Evolutionary conservation across 1,284 basidiomycete genomes (phyloP).

Genomic region (Moesziomyces sp.): DNA sequence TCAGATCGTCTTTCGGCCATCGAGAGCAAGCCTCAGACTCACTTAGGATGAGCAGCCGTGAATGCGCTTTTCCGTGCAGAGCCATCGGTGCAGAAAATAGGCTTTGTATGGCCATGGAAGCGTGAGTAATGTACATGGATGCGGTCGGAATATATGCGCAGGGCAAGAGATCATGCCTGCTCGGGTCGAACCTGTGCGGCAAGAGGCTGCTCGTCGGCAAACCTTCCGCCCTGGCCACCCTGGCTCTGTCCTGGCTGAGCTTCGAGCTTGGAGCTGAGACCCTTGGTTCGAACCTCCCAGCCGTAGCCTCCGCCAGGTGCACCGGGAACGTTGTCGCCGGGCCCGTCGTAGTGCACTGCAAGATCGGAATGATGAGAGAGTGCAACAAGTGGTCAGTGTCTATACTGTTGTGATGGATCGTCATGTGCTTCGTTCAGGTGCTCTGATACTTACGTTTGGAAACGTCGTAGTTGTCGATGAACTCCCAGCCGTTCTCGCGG

Average conservation of each 20-base stretch:
- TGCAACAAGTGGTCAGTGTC: not conserved
- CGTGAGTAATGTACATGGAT: slow-evolving; percentile 25
- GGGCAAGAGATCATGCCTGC: slow-evolving; percentile 18
- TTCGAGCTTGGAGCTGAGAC: slow-evolving; percentile 57
- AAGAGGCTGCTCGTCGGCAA: slow-evolving; percentile 47
- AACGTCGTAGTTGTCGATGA: slow-evolving; percentile 66
- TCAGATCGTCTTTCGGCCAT: too few relatives aligned
- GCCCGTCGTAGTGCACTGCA: slow-evolving; percentile 65
- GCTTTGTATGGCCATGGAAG: not conserved
- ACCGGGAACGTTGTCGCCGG: slow-evolving; percentile 56
- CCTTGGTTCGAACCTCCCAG: slow-evolving; percentile 61
- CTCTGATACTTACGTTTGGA: slow-evolving; percentile 45
- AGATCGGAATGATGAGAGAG: not conserved
- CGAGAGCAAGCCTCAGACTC: too few relatives aligned
- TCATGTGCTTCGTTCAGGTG: too few relatives aligned
- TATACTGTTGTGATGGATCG: not conserved
- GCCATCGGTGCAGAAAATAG: not conserved
- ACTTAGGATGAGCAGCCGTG: too few relatives aligned
- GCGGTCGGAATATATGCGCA: not conserved
- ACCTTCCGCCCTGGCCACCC: slow-evolving; percentile 48
- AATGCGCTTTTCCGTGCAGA: too few relatives aligned
- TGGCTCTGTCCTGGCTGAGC: slow-evolving; percentile 49
- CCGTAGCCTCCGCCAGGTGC: slow-evolving; percentile 65
- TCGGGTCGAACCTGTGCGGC: slow-evolving; percentile 42
- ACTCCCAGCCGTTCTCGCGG: slow-evolving; percentile 82